A percentile compares a stretch with the other conserved stretches of the same genome.
These are phyloP conservation scores for Castanospermum australe DNA, from an alignment of 306 rosid species.

Conservation along the genomic window DNA sequence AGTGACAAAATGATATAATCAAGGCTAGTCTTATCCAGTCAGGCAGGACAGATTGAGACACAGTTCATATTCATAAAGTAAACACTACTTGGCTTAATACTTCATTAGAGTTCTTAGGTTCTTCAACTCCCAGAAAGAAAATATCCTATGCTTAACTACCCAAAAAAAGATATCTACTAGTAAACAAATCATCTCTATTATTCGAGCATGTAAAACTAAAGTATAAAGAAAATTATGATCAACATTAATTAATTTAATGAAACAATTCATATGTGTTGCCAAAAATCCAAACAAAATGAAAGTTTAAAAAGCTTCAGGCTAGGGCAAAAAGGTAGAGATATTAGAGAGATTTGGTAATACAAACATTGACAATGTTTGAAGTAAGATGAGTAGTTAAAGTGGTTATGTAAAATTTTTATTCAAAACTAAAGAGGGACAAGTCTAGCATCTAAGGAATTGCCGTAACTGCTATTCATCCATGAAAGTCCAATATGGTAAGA, in stretches of 20 bases:
- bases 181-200: neutral
- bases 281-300: too few relatives aligned
- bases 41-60: neutral
- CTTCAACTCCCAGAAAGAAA: neutral
- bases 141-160: neutral
- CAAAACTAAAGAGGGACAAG: neutral
- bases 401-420: neutral
- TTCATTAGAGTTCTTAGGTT: neutral
- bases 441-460: neutral
- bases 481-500: slow-evolving; percentile 5
- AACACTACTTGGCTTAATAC: neutral
- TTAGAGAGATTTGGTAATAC: neutral
- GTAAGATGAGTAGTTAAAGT: too few relatives aligned
- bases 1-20: slow-evolving; percentile 2
- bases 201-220: neutral
- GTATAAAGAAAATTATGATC: neutral
- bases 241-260: too few relatives aligned
- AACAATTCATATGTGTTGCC: neutral
- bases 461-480: slow-evolving; percentile 20
- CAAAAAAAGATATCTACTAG: neutral
- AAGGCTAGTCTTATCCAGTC: neutral
- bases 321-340: neutral
- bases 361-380: neutral
- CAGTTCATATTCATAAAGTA: neutral
- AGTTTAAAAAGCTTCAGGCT: neutral